Conservation (phyloP, 306 rosid genomes). For the Macrotyloma uniflorum region DNA sequence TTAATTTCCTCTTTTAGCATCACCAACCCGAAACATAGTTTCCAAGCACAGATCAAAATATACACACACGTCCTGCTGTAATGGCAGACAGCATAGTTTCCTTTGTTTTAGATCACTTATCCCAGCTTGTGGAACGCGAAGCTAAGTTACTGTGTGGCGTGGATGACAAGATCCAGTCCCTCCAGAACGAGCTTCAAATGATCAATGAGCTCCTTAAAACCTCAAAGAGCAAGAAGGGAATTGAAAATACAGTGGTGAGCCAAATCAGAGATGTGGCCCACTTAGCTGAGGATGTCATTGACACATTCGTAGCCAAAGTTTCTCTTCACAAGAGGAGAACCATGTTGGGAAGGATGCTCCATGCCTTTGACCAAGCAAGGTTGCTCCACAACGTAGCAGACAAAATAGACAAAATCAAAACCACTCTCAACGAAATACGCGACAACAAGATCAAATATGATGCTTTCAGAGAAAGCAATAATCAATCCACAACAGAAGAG, state of each 20-base stretch:
- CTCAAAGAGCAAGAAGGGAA: background rate
- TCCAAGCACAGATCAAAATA: background rate
- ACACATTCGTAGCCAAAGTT: background rate
- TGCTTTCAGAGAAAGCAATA: background rate
- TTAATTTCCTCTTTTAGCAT: background rate
- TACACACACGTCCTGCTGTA: background rate
- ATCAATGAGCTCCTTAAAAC: background rate
- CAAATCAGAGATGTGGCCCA: slow-evolving; percentile 33
- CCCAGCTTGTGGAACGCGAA: slow-evolving; percentile 10
- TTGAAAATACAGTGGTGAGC: background rate
- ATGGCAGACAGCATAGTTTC: slow-evolving; percentile 32
- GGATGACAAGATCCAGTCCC: slow-evolving; percentile 16
- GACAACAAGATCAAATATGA: slow-evolving; percentile 2
- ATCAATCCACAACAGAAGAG: background rate
- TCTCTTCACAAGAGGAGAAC: background rate
- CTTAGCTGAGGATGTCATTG: slow-evolving; percentile 35
- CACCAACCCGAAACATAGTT: background rate
- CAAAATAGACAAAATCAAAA: background rate
- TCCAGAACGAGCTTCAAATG: background rate
- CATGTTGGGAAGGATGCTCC: background rate
- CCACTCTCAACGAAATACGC: background rate
- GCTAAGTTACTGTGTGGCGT: slow-evolving; percentile 27
- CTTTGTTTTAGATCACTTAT: slow-evolving; percentile 26
- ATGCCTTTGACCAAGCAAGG: background rate
- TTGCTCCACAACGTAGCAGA: background rate